Evolutionary conservation across 345 rosid genomes (phyloP).

Genomic region (Rhizophora apiculata): DNA sequence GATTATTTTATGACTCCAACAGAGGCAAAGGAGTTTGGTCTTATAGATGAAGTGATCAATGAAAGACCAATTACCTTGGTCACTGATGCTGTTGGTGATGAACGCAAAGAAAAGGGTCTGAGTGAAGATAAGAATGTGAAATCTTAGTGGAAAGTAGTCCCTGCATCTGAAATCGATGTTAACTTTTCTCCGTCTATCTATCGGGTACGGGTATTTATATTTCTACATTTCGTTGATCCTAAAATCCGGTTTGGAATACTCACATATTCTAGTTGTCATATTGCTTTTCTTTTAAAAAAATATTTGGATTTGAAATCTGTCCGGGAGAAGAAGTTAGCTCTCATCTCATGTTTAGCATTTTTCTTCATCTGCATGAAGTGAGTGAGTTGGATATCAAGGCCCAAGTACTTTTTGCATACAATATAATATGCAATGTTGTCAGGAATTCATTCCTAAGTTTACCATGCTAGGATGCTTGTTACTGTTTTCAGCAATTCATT

Average conservation of each 20-base stretch:
- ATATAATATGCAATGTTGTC: too few species aligned
- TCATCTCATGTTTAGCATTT: too few species aligned
- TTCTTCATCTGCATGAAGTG: too few species aligned
- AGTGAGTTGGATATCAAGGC: too few species aligned
- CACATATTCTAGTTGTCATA: too few species aligned
- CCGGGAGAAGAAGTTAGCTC: too few species aligned
- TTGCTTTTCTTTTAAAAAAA: too few species aligned
- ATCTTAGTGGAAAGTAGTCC: conserved; percentile 1
- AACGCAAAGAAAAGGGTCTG: conserved; percentile 58
- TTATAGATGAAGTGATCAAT: conserved; percentile 93
- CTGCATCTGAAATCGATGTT: not conserved
- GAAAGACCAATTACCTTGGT: conserved; percentile 78
- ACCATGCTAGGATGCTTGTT: too few species aligned
- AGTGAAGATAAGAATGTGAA: conserved; percentile 32
- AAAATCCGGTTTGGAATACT: not conserved
- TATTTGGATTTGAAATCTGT: too few species aligned
- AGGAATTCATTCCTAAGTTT: too few species aligned
- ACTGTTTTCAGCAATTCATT: too few species aligned
- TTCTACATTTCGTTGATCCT: not conserved
- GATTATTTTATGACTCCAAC: conserved; percentile 94
- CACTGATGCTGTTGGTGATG: conserved; percentile 68
- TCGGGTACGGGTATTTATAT: not conserved
- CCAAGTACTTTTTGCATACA: too few species aligned
- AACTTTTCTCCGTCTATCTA: not conserved
- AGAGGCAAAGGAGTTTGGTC: conserved; percentile 90